These are phyloP conservation scores for Podaxis pistillaris DNA, from an alignment of 768 basidiomycete species.

Conservation along the genomic window DNA sequence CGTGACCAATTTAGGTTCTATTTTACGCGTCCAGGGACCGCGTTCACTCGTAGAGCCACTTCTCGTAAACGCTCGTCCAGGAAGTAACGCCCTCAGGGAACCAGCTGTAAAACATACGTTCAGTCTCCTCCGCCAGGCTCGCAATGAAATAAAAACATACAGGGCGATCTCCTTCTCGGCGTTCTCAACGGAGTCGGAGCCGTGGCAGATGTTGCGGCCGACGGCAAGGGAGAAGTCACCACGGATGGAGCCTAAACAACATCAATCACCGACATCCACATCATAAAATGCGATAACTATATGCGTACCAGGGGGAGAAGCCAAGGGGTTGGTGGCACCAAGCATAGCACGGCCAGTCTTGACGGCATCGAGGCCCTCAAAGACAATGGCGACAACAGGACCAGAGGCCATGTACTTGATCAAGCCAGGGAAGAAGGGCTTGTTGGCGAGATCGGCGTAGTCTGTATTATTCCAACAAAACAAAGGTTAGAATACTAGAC, in stretches of 20 bases:
- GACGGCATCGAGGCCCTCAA: conserved; percentile 92
- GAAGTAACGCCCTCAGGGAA: conserved; percentile 85
- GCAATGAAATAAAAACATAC: conserved; percentile 42
- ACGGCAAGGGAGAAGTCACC: conserved; percentile 94
- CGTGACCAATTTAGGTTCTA: conserved; percentile 16
- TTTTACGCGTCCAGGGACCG: conserved; percentile 1
- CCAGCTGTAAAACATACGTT: conserved; percentile 54
- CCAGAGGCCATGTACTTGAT: conserved; percentile 96
- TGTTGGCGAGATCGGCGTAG: conserved; percentile 93
- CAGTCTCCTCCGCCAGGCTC: background rate
- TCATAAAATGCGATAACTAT: conserved; percentile 2
- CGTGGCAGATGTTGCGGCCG: conserved; percentile 93
- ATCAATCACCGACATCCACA: conserved; percentile 4
- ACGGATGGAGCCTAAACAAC: conserved; percentile 78
- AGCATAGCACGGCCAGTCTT: conserved; percentile 96
- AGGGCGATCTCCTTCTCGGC: conserved; percentile 94
- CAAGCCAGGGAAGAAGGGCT: conserved; percentile 94
- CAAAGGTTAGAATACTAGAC: conserved; percentile 13
- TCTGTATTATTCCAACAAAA: conserved; percentile 43
- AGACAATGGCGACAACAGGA: conserved; percentile 94
- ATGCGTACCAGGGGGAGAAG: conserved; percentile 74
- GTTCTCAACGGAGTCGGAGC: conserved; percentile 84
- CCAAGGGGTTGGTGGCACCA: conserved; percentile 95
- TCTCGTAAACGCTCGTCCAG: conserved; percentile 61
- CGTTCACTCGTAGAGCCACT: conserved; percentile 80